Base-by-base conservation (phyloP, 768 basidiomycete genomes). In the Kwoniella shandongensis region DNA sequence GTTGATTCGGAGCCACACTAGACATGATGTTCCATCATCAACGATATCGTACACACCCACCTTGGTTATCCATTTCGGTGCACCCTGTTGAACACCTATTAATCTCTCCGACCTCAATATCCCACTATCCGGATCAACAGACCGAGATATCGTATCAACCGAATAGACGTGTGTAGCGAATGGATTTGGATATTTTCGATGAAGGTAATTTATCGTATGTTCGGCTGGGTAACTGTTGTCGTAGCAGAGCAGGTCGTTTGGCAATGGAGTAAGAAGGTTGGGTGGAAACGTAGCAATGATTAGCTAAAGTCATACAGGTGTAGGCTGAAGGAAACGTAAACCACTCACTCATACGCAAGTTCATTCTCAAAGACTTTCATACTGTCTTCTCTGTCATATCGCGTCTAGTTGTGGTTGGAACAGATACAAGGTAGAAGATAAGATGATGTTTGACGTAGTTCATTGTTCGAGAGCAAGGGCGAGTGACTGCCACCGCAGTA, bases 111-210 rank as follows among this genome's bases (percentile, higher is more conserved):
- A 98, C 23, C 84, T 91, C 64, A 87, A 88, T 7, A 91, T 89
- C 65, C 84, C 97, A 8, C 81, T 86, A 4, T 91, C 91, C 1
- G 91, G 93, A 53, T 88, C 91, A 5, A 81, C 85, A 0, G 80
- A 83, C 26, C 85, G 90, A 17, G 91, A 88, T 54, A 94, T 59
- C 26, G 91, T 90, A 76, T 77, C 73, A 7, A 76, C 63, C 20
- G 73, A 67, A 32, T 67, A 54, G 45, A 76, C 76, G 52, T 77
- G 75, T 1, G 69, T 59, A 12, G 72, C 65, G 44, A 61, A 61
- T 51, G 91, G 87, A 76, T 94, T 94, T 49, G 92, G 92, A 77
- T 96, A 96, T 81, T 96, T 96, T 65, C 87, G 86, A 88, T 90
- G 92, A 82, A 94, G 88, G 63, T 88, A 89, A 72, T 88, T 86